phyloP scores from a whole-genome alignment of 495 filamentous ascomycete species.

The Immersiella caudata region DNA sequence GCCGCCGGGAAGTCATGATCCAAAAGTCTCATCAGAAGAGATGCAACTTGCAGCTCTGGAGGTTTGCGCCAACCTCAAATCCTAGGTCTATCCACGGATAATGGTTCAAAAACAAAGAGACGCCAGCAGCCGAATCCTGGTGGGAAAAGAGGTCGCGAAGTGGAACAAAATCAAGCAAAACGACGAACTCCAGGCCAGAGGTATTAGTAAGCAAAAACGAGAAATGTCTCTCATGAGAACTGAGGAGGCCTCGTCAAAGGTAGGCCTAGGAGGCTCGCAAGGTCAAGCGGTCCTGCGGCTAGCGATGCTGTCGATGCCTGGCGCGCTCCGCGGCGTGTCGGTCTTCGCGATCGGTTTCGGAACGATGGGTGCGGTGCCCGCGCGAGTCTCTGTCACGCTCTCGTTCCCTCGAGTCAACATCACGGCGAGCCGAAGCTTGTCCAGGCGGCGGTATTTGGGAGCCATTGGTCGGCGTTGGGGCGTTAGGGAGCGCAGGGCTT shows the following conservation, averaged over 20 bases:
- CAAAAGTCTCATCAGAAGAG: constrained; percentile 32
- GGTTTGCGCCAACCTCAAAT: constrained; percentile 39
- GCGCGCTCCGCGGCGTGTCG: constrained; percentile 32
- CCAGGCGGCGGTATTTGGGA: constrained; percentile 40
- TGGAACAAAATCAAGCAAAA: constrained; percentile 17
- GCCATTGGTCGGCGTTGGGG: constrained; percentile 28
- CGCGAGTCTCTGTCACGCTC: constrained; percentile 32
- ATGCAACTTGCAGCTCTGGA: constrained; percentile 52
- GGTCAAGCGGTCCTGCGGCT: constrained; percentile 25
- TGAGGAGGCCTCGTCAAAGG: constrained; percentile 18
- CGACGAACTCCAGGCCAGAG: constrained; percentile 27
- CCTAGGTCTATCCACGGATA: constrained; percentile 47
- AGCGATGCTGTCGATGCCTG: constrained; percentile 35
- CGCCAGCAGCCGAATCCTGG: constrained; percentile 38
- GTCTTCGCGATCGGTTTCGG: constrained; percentile 35
- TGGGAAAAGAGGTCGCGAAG: constrained; percentile 11
- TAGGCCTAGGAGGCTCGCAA: constrained; percentile 15
- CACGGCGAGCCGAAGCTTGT: constrained; percentile 41
- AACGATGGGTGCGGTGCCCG: constrained; percentile 27
- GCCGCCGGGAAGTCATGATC: constrained; percentile 18
- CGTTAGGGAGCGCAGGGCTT: constrained; percentile 21
- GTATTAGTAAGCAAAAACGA: constrained; percentile 33
- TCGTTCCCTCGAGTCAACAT: constrained; percentile 45
- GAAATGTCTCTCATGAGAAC: constrained; percentile 24
- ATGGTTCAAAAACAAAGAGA: constrained; percentile 30